Conservation (phyloP, 2,329 filamentous ascomycete species). For the Fusarium armeniacum region DNA sequence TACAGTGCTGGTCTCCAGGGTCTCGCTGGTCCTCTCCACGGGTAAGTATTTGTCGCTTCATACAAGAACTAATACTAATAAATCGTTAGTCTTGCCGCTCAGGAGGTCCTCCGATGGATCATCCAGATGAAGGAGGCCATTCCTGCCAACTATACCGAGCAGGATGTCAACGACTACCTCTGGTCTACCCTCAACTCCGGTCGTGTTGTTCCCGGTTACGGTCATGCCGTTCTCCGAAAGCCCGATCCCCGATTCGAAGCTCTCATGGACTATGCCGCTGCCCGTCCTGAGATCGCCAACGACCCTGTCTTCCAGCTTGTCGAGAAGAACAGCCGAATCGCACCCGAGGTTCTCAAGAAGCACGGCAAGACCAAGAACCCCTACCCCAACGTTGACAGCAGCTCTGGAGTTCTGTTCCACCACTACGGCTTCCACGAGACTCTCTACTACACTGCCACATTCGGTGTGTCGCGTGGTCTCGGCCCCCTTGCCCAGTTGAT, state of each 20-base stretch:
- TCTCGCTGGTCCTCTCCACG: slow-evolving; percentile 82
- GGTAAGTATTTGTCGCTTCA: slow-evolving; percentile 59
- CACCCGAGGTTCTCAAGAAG: slow-evolving; percentile 89
- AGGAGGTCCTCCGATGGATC: slow-evolving; percentile 98
- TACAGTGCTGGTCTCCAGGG: slow-evolving; percentile 97
- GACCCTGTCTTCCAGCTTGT: slow-evolving; percentile 96
- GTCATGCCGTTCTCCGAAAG: slow-evolving; percentile 97
- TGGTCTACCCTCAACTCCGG: slow-evolving; percentile 97
- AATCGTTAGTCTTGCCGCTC: slow-evolving; percentile 79
- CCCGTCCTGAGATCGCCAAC: slow-evolving; percentile 84
- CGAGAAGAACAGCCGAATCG: slow-evolving; percentile 91
- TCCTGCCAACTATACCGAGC: slow-evolving; percentile 80
- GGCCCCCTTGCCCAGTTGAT: slow-evolving; percentile 94
- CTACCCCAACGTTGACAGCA: slow-evolving; percentile 95
- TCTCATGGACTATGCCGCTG: slow-evolving; percentile 92
- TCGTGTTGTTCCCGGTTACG: slow-evolving; percentile 97
- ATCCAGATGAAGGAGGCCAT: slow-evolving; percentile 94
- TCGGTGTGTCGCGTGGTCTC: slow-evolving; percentile 77
- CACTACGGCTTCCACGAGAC: slow-evolving; percentile 99
- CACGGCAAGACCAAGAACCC: slow-evolving; percentile 99
- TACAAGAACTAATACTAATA: slow-evolving; percentile 1
- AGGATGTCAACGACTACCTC: slow-evolving; percentile 89
- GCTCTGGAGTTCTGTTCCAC: slow-evolving; percentile 94
- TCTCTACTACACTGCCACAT: slow-evolving; percentile 88
- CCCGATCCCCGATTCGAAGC: slow-evolving; percentile 97